A percentile compares a stretch with the other conserved stretches of the same genome.
These are phyloP conservation scores for Fennellomyces sp. DNA, from an alignment of 371 early-diverging fungal genomes.

Conservation along the genomic window DNA sequence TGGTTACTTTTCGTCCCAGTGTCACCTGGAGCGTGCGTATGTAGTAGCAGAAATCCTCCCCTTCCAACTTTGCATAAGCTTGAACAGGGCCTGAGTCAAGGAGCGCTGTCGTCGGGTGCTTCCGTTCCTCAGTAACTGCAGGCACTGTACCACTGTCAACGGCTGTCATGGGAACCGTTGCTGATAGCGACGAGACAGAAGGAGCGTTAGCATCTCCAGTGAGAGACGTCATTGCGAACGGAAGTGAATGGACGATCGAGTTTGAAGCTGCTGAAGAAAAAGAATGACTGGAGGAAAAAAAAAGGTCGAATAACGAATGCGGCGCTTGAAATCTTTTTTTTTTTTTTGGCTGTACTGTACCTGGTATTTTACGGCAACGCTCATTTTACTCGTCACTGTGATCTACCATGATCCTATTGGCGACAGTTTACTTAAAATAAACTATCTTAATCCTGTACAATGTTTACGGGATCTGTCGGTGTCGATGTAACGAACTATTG, in stretches of 20 bases:
- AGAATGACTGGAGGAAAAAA: slow-evolving; percentile 1
- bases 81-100: slow-evolving; percentile 63
- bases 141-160: too few species aligned
- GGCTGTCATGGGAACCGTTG: background rate
- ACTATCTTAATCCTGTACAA: too few species aligned
- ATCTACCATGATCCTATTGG: too few species aligned
- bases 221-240: slow-evolving; percentile 3
- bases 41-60: slow-evolving; percentile 80
- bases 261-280: background rate
- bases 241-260: background rate
- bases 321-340: slow-evolving; percentile 9
- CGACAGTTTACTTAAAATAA: too few species aligned
- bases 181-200: slow-evolving; percentile 1
- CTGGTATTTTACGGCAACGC: too few species aligned
- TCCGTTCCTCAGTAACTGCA: background rate
- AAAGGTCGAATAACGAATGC: background rate
- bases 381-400: too few species aligned
- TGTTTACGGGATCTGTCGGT: too few species aligned
- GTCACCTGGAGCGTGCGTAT: slow-evolving; percentile 76
- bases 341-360: too few species aligned
- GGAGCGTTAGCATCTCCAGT: slow-evolving; percentile 4
- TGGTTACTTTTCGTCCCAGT: slow-evolving; percentile 70
- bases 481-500: too few species aligned
- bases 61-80: slow-evolving; percentile 90
- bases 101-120: slow-evolving; percentile 14